Evolutionary conservation across 2,329 filamentous ascomycete genomes (phyloP), one percentile per base, ranked within the genome.

Genomic region (Trichoderma brevicompactum): DNA sequence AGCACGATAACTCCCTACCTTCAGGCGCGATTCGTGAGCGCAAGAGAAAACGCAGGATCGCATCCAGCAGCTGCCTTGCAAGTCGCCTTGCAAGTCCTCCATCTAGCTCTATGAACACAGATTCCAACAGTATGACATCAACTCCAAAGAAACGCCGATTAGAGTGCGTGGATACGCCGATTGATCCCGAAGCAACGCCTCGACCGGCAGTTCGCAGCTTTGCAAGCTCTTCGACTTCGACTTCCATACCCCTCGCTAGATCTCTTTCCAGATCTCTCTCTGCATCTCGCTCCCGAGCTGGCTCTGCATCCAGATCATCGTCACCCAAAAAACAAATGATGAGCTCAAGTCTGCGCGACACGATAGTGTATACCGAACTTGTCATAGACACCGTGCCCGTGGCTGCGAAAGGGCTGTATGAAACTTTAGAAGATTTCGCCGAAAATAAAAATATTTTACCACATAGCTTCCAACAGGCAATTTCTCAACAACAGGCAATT

Each of bases 241-340:
- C 32, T n/a, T n/a, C n/a, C n/a, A n/a, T n/a, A n/a, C n/a, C n/a
- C n/a, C n/a, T n/a, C n/a, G n/a, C n/a, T n/a, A n/a, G n/a, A n/a
- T n/a, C n/a, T n/a, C n/a, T n/a, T n/a, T n/a, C n/a, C n/a, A n/a
- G n/a, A 49, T n/a, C 46, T 13, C 46, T 49, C 28, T 4, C 46
- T 49, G 15, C 19, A 49, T 32, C 19, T 49, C 23, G 9, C 12
- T 13, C 46, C 46, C 9, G 13, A 49, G 19, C 46, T 3, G 10
- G 5, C 13, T 49, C 46, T 32, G 23, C 46, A n/a, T 49, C 19
- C 1, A 49, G 23, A 49, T 49, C 46, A 49, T 49, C 46, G 12
- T 49, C 46, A 12, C 46, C 46, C 12, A 49, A 49, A 49, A 49
- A 49, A 49, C 46, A 49, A 49, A 49, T 49, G 46, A 49, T 49